phyloP scores from a whole-genome alignment of 805 yeast genomes.

The Saturnispora zaruensis region DNA sequence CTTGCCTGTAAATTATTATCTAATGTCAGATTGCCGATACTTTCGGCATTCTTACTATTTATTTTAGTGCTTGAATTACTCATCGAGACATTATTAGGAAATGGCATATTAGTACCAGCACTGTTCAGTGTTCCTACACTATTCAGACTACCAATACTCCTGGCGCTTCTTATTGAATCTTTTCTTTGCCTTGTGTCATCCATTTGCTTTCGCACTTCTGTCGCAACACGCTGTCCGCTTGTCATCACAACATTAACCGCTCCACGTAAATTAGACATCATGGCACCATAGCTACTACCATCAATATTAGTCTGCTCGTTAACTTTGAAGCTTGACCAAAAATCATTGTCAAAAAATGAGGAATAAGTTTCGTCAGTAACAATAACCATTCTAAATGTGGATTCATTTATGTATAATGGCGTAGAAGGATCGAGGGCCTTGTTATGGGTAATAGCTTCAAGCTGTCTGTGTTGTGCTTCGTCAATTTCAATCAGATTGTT shows the following conservation, averaged over 20 bases:
- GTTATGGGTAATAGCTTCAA: constrained; percentile 43
- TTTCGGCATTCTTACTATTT: constrained; percentile 13
- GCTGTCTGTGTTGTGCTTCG: constrained; percentile 20
- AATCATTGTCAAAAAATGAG: constrained; percentile 62
- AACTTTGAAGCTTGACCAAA: constrained; percentile 61
- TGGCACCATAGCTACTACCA: constrained; percentile 29
- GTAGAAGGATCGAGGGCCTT: constrained; percentile 75
- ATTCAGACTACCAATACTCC: constrained; percentile 8
- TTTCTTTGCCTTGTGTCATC: constrained; percentile 49
- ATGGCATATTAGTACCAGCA: not conserved
- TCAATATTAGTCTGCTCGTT: constrained; percentile 32
- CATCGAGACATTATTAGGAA: not conserved
- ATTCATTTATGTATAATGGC: constrained; percentile 65
- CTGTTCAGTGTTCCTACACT: not conserved
- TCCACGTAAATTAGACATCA: constrained; percentile 59
- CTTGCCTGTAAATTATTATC: not conserved
- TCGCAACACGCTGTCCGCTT: constrained; percentile 88
- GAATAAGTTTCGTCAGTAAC: constrained; percentile 93
- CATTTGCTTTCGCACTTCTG: constrained; percentile 79
- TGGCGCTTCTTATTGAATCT: constrained; percentile 8
- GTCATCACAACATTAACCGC: constrained; percentile 87
- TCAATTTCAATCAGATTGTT: constrained; percentile 12
- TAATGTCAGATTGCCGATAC: constrained; percentile 4
- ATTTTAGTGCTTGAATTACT: not conserved
- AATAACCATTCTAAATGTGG: constrained; percentile 91